Percentiles rank a stretch among this genome's conserved stretches.
These are phyloP conservation scores for Microdochium trichocladiopsis DNA, from an alignment of 2,329 filamentous ascomycete species.

Conservation along the genomic window DNA sequence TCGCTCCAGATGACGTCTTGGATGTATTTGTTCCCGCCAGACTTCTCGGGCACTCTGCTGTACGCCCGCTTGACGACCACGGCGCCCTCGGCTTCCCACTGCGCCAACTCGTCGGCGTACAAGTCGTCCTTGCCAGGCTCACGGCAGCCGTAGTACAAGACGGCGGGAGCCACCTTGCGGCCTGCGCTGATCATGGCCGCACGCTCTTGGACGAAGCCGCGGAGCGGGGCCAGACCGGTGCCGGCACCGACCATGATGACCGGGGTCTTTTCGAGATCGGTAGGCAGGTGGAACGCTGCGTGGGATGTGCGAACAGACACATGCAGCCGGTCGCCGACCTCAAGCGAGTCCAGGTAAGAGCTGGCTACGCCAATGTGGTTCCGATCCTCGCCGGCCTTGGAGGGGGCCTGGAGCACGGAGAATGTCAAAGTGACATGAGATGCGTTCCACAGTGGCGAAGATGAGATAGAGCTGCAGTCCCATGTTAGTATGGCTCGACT, in stretches of 20 bases:
- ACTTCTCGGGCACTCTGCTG: constrained; percentile 30
- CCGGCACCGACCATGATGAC: constrained; percentile 22
- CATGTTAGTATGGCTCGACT: background rate
- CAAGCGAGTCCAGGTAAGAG: constrained; percentile 28
- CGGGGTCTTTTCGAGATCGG: constrained; percentile 14
- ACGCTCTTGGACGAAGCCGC: constrained; percentile 38
- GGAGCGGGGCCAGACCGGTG: constrained; percentile 38
- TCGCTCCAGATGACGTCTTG: constrained; percentile 15
- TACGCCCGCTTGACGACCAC: constrained; percentile 44
- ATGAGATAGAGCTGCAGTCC: constrained; percentile 54
- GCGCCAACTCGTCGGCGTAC: constrained; percentile 30
- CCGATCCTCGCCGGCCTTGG: constrained; percentile 17
- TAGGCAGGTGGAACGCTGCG: constrained; percentile 14
- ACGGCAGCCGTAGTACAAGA: constrained; percentile 42
- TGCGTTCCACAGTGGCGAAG: constrained; percentile 56
- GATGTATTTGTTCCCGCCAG: constrained; percentile 9
- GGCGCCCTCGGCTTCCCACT: constrained; percentile 40
- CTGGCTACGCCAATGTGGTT: constrained; percentile 34
- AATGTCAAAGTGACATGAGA: constrained; percentile 59
- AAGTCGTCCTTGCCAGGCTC: constrained; percentile 32
- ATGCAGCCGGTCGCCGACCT: constrained; percentile 6
- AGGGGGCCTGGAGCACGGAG: constrained; percentile 52
- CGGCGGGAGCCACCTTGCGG: constrained; percentile 32
- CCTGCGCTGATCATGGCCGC: constrained; percentile 23
- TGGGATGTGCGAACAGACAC: constrained; percentile 6